phyloP scores from a whole-genome alignment of 306 rosid genomes.

The Vigna angularis region DNA sequence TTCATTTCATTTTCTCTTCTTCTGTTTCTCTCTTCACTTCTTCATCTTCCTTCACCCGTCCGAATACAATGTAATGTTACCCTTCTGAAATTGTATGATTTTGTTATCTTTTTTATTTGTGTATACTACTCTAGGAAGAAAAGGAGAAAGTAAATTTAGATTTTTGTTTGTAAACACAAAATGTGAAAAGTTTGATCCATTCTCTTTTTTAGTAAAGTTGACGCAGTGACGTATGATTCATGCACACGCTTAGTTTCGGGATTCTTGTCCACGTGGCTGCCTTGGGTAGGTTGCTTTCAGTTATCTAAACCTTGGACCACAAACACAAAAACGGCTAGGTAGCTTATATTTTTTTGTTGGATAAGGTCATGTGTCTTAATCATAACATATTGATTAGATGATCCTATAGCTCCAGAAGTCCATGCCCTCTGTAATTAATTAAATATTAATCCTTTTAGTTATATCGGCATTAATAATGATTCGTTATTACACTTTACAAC shows the following conservation, averaged over 20 bases:
- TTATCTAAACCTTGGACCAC: neutral
- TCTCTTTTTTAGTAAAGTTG: neutral
- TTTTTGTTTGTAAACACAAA: neutral
- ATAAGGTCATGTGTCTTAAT: conserved; percentile 14
- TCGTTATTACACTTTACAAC: neutral
- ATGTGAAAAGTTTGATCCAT: neutral
- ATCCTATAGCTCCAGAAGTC: neutral
- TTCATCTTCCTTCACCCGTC: no score
- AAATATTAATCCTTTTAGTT: neutral
- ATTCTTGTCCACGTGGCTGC: neutral
- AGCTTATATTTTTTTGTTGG: neutral
- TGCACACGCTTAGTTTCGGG: neutral
- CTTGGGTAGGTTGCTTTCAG: neutral
- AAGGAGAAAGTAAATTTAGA: neutral
- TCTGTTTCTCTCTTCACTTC: no score
- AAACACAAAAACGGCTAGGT: neutral
- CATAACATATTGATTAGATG: conserved; percentile 13
- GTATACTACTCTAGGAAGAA: neutral
- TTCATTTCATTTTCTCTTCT: no score
- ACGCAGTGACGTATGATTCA: no score
- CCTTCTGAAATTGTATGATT: neutral
- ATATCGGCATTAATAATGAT: neutral
- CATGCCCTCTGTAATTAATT: neutral
- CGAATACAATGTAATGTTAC: neutral
- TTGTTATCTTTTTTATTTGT: neutral